Base-by-base conservation (phyloP, 2,329 filamentous ascomycete species). In the Cordyceps cicadae region DNA sequence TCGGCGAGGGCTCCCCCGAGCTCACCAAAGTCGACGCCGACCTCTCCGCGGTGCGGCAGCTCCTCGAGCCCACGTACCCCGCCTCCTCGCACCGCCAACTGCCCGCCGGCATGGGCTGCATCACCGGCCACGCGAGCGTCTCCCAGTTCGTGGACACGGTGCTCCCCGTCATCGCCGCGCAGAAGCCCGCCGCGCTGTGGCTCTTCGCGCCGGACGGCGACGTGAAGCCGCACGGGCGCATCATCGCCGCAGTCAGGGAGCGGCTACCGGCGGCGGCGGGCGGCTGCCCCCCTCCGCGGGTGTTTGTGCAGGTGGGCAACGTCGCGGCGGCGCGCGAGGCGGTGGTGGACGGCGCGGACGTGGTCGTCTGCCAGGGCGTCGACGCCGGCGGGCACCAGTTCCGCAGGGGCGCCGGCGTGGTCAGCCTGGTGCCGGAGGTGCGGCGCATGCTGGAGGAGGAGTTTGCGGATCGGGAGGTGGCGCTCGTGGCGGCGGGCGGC, bases 361-460 rank as follows among this genome's bases (percentile, higher is more conserved):
- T 82, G 32, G 66, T 88, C 2, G 82, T 88, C 7, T 77, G 83
- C 5, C 86, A 88, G 70, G 85, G 86, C 3, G 76, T 77, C 6
- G 86, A 88, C 70, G 85, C 85, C 1, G 85, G 85, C 8, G 86
- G 86, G 0, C 85, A 88, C 67, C 84, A 86, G 63, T 80, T 82
- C 50, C 75, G 75, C 0, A 71, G 73, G 24, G 83, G 81, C 3
- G 78, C 80, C 2, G 78, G 84, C 6, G 71, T 87, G 2, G 70
- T 87, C 3, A 75, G 77, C 3, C 70, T 88, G 3, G 69, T 88
- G 43, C 83, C 83, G 0, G 85, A 87, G 71, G 76, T 85, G 9
- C 71, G 70, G 53, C 77, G 79, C 61, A 74, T 80, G 59, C 63
- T 86, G 17, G 69, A 67, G 3, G 66, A 62, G 0, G 73, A 76